Evolutionary conservation across 2,329 filamentous ascomycete genomes (phyloP).

Genomic region (Monilinia laxa): DNA sequence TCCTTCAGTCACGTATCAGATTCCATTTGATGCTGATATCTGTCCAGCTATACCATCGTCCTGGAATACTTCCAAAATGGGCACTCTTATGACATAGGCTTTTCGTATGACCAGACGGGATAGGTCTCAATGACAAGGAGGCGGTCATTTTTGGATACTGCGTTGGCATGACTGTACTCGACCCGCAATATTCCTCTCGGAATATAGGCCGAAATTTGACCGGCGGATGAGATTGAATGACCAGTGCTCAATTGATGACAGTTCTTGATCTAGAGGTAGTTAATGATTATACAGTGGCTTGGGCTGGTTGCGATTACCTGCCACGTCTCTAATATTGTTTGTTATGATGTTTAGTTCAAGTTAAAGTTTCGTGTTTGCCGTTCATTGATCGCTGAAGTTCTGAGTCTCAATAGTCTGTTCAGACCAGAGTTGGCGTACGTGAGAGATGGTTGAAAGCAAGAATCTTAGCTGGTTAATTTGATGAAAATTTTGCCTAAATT

Average conservation of each 20-base stretch:
- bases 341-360: not conserved
- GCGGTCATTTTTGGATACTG: not conserved
- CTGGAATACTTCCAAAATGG: not conserved
- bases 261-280: not conserved
- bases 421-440: not conserved
- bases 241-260: not conserved
- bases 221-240: not conserved
- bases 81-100: not conserved
- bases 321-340: not conserved
- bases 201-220: not conserved
- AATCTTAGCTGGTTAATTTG: not conserved
- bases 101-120: not conserved
- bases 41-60: not conserved
- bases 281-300: not conserved
- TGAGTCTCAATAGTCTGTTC: not conserved
- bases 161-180: constrained; percentile 13
- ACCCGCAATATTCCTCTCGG: not conserved
- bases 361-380: not conserved
- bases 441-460: not conserved
- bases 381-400: not conserved
- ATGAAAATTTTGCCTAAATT: not conserved
- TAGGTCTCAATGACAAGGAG: not conserved
- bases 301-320: not conserved
- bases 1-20: not conserved
- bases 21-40: not conserved